Percentiles rank a stretch among this genome's conserved stretches.
Evolutionary conservation across 2,329 filamentous ascomycete genomes (phyloP).

Genomic region (Chaetomium globosum): DNA sequence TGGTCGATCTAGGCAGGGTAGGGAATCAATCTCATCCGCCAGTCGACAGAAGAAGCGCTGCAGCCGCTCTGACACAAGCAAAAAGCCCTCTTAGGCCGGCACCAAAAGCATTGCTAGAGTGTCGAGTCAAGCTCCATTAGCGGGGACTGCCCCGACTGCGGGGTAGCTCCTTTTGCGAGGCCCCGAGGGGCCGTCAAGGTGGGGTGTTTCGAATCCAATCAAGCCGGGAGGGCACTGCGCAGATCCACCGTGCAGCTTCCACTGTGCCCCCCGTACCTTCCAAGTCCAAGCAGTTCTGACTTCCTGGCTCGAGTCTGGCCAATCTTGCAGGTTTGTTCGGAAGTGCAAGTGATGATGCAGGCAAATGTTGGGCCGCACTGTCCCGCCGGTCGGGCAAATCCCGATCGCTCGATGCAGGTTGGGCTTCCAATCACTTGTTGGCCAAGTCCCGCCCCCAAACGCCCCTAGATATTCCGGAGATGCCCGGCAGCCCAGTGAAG

Average conservation of each 20-base stretch:
- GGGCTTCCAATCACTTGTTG: not conserved
- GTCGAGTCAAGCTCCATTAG: not conserved
- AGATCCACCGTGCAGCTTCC: not conserved
- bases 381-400: constrained; percentile 1
- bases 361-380: not conserved
- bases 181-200: not conserved
- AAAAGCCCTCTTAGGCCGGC: constrained; percentile 6
- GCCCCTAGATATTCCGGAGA: not conserved
- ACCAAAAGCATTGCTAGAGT: not conserved
- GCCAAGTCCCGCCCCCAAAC: not conserved
- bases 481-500: not conserved
- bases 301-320: not conserved
- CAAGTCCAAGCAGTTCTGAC: not conserved
- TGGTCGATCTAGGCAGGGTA: not conserved
- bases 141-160: not conserved
- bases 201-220: no score
- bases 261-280: not conserved
- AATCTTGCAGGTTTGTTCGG: not conserved
- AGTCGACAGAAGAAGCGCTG: not conserved
- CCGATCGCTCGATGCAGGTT: constrained; percentile 2
- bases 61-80: not conserved
- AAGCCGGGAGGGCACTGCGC: not conserved
- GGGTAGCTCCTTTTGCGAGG: constrained; percentile 4
- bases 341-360: constrained; percentile 1
- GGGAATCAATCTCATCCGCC: not conserved